Percentiles rank a stretch among this genome's conserved stretches.
Conservation (phyloP, 1,284 basidiomycete genomes). For the Cronartium quercuum region DNA sequence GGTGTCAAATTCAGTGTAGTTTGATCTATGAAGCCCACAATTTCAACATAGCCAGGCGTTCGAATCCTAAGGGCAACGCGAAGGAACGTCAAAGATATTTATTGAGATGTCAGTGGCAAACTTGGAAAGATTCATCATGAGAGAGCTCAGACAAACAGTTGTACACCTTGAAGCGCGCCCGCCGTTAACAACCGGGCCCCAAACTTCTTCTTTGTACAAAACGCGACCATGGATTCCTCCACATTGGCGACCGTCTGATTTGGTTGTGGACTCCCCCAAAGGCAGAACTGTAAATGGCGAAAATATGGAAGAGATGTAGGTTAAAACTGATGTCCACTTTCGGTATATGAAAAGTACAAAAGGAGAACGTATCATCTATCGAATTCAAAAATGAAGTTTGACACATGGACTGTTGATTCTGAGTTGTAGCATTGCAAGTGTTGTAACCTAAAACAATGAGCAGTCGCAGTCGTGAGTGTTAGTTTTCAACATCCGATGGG, state of each 20-base stretch:
- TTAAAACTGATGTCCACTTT: not conserved
- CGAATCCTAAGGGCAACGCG: constrained; percentile 49
- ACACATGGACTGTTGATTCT: constrained; percentile 58
- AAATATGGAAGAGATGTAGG: constrained; percentile 39
- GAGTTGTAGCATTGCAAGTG: constrained; percentile 63
- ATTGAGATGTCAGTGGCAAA: not conserved
- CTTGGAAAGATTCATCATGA: not conserved
- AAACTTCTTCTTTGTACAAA: constrained; percentile 55
- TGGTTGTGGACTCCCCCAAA: constrained; percentile 38
- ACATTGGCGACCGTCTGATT: constrained; percentile 41
- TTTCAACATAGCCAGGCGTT: constrained; percentile 62
- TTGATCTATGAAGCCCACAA: constrained; percentile 63
- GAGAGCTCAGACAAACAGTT: constrained; percentile 46
- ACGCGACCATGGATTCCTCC: constrained; percentile 43
- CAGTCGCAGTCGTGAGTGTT: not conserved
- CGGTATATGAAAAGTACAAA: not conserved
- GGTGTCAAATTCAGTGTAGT: constrained; percentile 55
- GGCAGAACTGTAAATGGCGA: constrained; percentile 35
- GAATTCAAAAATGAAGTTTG: constrained; percentile 54
- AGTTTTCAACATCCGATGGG: no score
- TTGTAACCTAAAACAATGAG: constrained; percentile 56
- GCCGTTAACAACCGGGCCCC: constrained; percentile 61
- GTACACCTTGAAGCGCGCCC: constrained; percentile 60
- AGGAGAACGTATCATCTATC: constrained; percentile 41
- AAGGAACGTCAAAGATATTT: not conserved